A percentile compares a stretch with the other conserved stretches of the same genome.
Evolutionary conservation across 192 early-diverging fungal genomes (phyloP).

Genomic region (Coemansia sp.): DNA sequence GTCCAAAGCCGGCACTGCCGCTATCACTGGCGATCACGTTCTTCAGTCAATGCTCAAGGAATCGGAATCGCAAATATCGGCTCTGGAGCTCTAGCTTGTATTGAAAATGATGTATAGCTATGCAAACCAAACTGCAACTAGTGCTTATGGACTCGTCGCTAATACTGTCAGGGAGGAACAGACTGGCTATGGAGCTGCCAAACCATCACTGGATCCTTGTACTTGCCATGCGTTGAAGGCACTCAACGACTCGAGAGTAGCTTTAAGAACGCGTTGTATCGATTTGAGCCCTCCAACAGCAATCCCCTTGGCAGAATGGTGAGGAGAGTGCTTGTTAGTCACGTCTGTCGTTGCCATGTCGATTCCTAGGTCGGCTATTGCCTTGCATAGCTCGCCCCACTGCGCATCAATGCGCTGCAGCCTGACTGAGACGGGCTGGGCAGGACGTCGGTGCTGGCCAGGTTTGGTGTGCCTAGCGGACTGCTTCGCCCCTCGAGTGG

Average conservation of each 20-base stretch:
- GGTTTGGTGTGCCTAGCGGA: not conserved
- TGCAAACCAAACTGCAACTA: not conserved
- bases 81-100: constrained; percentile 35
- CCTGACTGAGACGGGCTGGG: constrained; percentile 28
- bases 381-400: constrained; percentile 15
- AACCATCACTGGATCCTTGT: not conserved
- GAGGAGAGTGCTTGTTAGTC: not conserved
- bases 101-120: too few relatives aligned
- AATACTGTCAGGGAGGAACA: not conserved
- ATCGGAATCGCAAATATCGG: constrained; percentile 39
- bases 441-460: constrained; percentile 14
- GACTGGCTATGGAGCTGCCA: not conserved
- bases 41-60: constrained; percentile 32
- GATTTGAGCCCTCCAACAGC: constrained; percentile 29
- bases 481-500: not conserved
- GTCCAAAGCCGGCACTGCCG: constrained; percentile 10
- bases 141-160: not conserved
- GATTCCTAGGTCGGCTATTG: constrained; percentile 13
- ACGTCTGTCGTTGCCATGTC: not conserved
- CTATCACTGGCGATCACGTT: not conserved
- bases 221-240: not conserved
- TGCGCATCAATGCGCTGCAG: constrained; percentile 24
- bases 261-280: constrained; percentile 27
- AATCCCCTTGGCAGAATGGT: not conserved
- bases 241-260: constrained; percentile 12